A percentile compares a stretch with the other conserved stretches of the same genome.
Evolutionary conservation across 345 rosid genomes (phyloP).

Genomic region (Corchorus olitorius): DNA sequence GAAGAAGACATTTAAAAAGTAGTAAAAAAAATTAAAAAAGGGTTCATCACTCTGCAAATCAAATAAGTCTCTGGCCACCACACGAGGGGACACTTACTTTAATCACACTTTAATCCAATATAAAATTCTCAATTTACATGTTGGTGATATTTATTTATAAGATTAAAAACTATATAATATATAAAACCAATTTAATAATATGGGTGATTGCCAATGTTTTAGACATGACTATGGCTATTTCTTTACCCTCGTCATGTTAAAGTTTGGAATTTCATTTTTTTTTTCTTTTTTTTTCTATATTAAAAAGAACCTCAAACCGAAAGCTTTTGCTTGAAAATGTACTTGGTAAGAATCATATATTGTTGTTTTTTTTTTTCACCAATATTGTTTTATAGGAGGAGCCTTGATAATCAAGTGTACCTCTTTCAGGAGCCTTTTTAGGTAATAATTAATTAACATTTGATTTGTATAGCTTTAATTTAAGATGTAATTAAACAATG

Average conservation of each 20-base stretch:
- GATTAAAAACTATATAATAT: no score
- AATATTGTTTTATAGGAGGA: constrained; percentile 13
- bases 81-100: constrained; percentile 34
- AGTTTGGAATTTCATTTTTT: neutral
- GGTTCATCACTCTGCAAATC: neutral
- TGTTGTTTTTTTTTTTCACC: neutral
- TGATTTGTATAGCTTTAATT: constrained; percentile 19
- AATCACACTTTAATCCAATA: constrained; percentile 6
- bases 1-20: neutral
- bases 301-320: neutral
- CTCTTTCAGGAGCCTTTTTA: constrained; percentile 7
- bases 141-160: neutral
- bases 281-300: neutral
- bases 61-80: constrained; percentile 23
- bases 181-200: neutral
- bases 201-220: neutral
- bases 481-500: constrained; percentile 9
- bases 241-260: neutral
- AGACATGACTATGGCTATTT: neutral
- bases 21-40: neutral
- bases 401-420: constrained; percentile 24
- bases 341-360: constrained; percentile 17
- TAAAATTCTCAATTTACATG: neutral
- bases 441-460: constrained; percentile 1
- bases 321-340: constrained; percentile 15